Percentiles rank a stretch among this genome's conserved stretches.
Conservation (phyloP, 208 protist genomes). For the Zelonia costaricensis region DNA sequence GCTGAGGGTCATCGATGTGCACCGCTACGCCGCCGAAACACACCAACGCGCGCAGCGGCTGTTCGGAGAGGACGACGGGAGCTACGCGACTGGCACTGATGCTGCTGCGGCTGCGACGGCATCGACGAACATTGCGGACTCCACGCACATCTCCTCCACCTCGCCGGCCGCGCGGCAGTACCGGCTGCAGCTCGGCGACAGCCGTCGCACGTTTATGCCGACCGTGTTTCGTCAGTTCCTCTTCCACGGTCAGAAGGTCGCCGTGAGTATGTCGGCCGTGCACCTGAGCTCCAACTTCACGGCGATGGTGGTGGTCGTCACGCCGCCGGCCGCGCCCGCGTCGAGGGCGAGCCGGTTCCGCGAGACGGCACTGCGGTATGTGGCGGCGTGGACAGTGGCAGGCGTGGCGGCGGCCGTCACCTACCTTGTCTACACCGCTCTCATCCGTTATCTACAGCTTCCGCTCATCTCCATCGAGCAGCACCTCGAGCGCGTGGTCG, state of each 20-base stretch:
- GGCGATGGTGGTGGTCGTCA: conserved; percentile 10
- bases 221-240: conserved; percentile 13
- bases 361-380: conserved; percentile 8
- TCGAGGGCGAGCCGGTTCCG: too few species aligned
- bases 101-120: too few species aligned
- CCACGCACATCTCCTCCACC: background rate
- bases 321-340: background rate
- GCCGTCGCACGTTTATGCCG: conserved; percentile 9
- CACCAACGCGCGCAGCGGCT: background rate
- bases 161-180: background rate
- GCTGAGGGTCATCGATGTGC: conserved; percentile 7
- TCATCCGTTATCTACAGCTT: conserved; percentile 10
- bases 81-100: background rate
- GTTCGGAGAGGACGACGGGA: background rate
- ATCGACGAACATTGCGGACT: background rate
- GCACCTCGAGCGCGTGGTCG: conserved; percentile 19
- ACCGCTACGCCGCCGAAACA: conserved; percentile 10
- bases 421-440: conserved; percentile 7
- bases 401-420: background rate
- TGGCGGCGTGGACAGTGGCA: conserved; percentile 3
- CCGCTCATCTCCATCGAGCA: conserved; percentile 11
- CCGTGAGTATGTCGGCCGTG: conserved; percentile 21
- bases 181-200: conserved; percentile 1
- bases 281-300: conserved; percentile 17
- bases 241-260: conserved; percentile 3